These are phyloP conservation scores for Spongiforma sp. DNA, from an alignment of 1,284 basidiomycete species.

Conservation along the genomic window DNA sequence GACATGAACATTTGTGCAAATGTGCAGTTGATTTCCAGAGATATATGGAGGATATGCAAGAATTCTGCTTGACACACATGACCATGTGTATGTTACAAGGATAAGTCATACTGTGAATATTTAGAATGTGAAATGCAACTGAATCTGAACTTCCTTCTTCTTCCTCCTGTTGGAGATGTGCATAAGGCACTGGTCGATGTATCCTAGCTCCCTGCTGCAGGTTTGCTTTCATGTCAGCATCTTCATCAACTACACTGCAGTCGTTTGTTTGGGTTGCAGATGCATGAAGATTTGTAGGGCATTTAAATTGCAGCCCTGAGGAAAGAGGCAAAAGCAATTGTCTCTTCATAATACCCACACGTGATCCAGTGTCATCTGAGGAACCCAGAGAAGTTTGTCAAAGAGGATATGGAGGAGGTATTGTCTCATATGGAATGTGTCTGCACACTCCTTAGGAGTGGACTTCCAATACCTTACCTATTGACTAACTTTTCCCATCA, in stretches of 20 bases:
- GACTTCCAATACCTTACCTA: slow-evolving; percentile 1
- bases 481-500: slow-evolving; percentile 1
- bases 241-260: neutral
- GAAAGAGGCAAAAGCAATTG: slow-evolving; percentile 1
- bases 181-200: neutral
- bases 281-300: slow-evolving; percentile 7
- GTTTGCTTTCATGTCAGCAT: neutral
- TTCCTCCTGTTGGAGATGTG: neutral
- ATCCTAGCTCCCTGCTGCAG: neutral
- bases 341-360: slow-evolving; percentile 6
- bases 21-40: too few relatives aligned
- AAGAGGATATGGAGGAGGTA: slow-evolving; percentile 7
- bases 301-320: neutral
- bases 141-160: neutral
- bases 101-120: too few relatives aligned
- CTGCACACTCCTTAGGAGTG: slow-evolving; percentile 3
- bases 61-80: too few relatives aligned
- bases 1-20: too few relatives aligned
- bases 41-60: too few relatives aligned
- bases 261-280: neutral
- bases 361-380: slow-evolving; percentile 5
- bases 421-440: slow-evolving; percentile 3
- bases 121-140: too few relatives aligned
- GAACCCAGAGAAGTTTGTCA: slow-evolving; percentile 11
- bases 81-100: too few relatives aligned